Conservation (phyloP, 345 rosid species). For the Gossypium rotundifolium region DNA sequence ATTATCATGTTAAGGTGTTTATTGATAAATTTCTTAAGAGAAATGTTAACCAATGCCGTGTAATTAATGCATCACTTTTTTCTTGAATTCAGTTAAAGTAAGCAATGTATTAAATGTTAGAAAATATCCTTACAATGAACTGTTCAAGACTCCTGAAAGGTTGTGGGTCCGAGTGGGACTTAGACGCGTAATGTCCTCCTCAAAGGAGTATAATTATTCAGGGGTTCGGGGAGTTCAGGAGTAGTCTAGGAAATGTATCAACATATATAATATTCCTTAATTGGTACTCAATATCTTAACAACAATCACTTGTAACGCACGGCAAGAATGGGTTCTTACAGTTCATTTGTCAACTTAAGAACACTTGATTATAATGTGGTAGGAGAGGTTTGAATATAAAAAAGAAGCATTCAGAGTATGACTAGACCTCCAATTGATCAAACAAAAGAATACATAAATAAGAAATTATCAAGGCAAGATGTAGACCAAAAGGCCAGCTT, state of each 20-base stretch:
- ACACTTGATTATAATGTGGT: background rate
- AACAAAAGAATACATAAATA: background rate
- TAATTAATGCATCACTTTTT: background rate
- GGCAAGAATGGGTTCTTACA: background rate
- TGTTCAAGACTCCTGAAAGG: no score
- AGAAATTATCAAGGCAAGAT: constrained; percentile 1
- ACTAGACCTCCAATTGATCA: background rate
- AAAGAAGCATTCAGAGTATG: background rate
- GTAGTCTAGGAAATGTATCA: no score
- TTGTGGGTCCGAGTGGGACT: no score
- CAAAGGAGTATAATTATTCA: no score
- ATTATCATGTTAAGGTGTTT: constrained; percentile 1
- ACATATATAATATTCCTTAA: no score
- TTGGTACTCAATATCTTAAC: background rate
- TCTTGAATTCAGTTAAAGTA: background rate
- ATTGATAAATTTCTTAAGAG: background rate
- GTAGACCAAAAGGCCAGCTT: background rate
- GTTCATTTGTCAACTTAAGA: background rate
- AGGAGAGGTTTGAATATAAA: background rate
- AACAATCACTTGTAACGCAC: background rate
- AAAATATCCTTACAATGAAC: no score
- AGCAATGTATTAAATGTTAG: no score
- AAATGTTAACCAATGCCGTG: background rate
- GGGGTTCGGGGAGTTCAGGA: no score
- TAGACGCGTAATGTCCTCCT: no score